These are phyloP conservation scores for Globisporangium sylvaticum DNA, from an alignment of 352 stramenopile genomes.

Conservation along the genomic window DNA sequence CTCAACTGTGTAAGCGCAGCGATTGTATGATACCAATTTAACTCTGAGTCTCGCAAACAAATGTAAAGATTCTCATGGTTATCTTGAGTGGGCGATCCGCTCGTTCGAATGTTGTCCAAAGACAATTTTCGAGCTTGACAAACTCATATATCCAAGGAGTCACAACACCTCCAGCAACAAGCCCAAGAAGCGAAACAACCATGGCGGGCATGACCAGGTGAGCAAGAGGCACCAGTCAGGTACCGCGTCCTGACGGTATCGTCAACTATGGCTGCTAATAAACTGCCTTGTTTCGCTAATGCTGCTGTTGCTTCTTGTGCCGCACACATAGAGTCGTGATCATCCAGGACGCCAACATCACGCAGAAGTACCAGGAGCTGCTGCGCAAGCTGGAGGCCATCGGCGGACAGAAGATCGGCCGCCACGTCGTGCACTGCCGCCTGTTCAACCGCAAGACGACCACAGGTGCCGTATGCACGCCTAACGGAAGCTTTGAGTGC, in stretches of 20 bases:
- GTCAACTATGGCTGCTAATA: background rate
- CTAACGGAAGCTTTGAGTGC: background rate
- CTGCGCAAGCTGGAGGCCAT: conserved; percentile 82
- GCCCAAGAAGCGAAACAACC: conserved; percentile 12
- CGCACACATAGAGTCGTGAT: conserved; percentile 67
- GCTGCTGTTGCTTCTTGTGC: background rate
- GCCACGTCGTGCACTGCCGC: conserved; percentile 83
- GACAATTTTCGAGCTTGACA: background rate
- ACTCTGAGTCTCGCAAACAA: too few species aligned
- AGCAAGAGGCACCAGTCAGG: background rate
- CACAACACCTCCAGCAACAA: background rate
- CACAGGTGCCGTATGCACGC: conserved; percentile 33
- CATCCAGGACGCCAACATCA: conserved; percentile 75
- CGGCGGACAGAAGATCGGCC: conserved; percentile 71
- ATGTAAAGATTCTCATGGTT: too few species aligned
- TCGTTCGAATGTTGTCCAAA: too few species aligned
- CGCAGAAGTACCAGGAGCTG: conserved; percentile 84
- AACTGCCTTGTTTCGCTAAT: background rate
- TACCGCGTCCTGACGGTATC: background rate
- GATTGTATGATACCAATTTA: too few species aligned
- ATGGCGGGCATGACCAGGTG: conserved; percentile 80
- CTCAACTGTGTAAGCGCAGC: too few species aligned
- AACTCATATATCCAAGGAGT: background rate
- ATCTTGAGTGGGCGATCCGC: too few species aligned
- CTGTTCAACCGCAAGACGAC: conserved; percentile 84